phyloP scores from a whole-genome alignment of 768 basidiomycete genomes.

The Termitomyces eurrhizus region DNA sequence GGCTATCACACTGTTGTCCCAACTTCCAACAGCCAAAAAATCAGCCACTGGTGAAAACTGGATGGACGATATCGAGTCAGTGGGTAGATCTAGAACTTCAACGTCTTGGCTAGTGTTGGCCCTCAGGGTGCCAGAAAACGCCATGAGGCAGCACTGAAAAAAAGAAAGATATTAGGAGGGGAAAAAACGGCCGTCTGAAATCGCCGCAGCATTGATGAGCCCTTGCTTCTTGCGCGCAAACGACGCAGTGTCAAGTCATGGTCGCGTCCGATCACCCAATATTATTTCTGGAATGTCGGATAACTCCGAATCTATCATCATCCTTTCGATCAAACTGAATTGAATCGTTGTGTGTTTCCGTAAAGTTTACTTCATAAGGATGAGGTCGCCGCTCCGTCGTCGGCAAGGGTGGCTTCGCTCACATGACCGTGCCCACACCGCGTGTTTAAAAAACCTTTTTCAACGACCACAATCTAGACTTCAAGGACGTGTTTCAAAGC shows the following conservation, averaged over 20 bases:
- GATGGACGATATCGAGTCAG: slow-evolving; percentile 82
- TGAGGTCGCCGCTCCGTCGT: no score
- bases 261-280: background rate
- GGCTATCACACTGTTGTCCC: slow-evolving; percentile 80
- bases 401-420: background rate
- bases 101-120: slow-evolving; percentile 51
- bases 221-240: background rate
- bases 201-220: background rate
- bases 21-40: slow-evolving; percentile 87
- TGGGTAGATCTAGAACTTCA: slow-evolving; percentile 73
- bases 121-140: background rate
- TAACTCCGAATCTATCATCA: background rate
- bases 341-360: no score
- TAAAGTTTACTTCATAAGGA: no score
- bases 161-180: background rate
- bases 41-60: slow-evolving; percentile 81
- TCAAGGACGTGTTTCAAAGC: background rate
- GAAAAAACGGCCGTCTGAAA: background rate
- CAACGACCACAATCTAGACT: background rate
- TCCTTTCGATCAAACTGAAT: no score
- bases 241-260: background rate
- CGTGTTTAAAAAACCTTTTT: background rate
- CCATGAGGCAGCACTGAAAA: background rate
- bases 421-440: background rate
- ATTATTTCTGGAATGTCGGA: background rate